These are phyloP conservation scores for Suhomyces guaymorum DNA, from an alignment of 1,139 yeast species.

Conservation along the genomic window DNA sequence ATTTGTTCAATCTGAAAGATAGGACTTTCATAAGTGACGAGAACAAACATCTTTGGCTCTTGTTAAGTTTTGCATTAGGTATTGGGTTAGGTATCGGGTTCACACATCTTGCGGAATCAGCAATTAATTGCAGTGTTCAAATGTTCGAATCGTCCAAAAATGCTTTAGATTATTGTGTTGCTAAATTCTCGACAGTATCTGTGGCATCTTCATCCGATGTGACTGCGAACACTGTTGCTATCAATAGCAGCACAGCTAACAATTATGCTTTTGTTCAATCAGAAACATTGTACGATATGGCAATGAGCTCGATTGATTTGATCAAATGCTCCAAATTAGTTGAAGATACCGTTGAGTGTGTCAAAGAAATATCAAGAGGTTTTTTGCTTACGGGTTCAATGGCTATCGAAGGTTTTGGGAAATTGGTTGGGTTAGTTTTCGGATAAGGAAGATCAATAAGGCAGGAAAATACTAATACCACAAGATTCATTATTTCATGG, in stretches of 20 bases:
- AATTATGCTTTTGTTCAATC: slow-evolving; percentile 1
- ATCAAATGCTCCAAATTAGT: slow-evolving; percentile 7
- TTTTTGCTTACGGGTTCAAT: slow-evolving; percentile 21
- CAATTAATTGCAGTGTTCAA: slow-evolving; percentile 18
- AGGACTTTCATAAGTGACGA: slow-evolving; percentile 6
- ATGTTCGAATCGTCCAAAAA: slow-evolving; percentile 11
- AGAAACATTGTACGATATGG: slow-evolving; percentile 3
- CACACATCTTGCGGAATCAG: slow-evolving; percentile 25
- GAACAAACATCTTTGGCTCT: slow-evolving; percentile 5
- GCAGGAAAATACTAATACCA: too few relatives aligned
- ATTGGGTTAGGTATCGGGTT: slow-evolving; percentile 38
- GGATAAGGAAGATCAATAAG: neutral
- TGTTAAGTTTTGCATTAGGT: slow-evolving; percentile 35
- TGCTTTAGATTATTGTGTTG: slow-evolving; percentile 2
- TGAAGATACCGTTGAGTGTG: slow-evolving; percentile 8
- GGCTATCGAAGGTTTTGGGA: slow-evolving; percentile 33
- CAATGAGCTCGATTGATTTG: slow-evolving; percentile 1
- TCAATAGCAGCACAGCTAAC: neutral
- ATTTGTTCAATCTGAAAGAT: slow-evolving; percentile 9
- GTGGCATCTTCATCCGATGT: slow-evolving; percentile 1
- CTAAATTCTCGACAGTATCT: slow-evolving; percentile 1
- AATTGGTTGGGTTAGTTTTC: slow-evolving; percentile 18
- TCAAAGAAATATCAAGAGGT: slow-evolving; percentile 11
- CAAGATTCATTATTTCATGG: too few relatives aligned
- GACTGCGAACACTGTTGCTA: slow-evolving; percentile 3